phyloP scores from a whole-genome alignment of 1,284 basidiomycete genomes.

The Gymnopus androsaceus region DNA sequence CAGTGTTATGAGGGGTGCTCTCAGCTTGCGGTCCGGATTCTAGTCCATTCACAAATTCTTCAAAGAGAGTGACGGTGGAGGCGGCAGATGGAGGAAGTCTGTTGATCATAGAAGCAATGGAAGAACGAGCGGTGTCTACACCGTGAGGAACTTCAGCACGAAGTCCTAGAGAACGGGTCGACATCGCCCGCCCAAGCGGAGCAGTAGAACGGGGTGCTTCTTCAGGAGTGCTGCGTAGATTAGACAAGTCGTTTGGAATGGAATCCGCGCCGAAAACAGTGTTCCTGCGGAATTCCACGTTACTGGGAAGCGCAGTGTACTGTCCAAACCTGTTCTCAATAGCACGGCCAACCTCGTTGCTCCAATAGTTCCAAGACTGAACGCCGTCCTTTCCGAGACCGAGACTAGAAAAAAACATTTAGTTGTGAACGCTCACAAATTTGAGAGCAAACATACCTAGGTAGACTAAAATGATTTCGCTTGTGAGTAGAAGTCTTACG shows the following conservation, averaged over 20 bases:
- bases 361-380: conserved; percentile 51
- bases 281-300: conserved; percentile 46
- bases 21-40: conserved; percentile 53
- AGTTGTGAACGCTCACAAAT: background rate
- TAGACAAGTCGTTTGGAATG: conserved; percentile 34
- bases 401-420: conserved; percentile 44
- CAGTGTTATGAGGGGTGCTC: conserved; percentile 60
- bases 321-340: conserved; percentile 44
- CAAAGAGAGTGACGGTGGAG: conserved; percentile 62
- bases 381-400: conserved; percentile 64
- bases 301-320: conserved; percentile 40
- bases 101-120: conserved; percentile 42
- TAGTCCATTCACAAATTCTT: conserved; percentile 42
- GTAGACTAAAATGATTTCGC: conserved; percentile 62
- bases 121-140: conserved; percentile 52
- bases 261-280: conserved; percentile 51
- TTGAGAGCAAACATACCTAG: conserved; percentile 46
- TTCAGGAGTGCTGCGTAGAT: conserved; percentile 41
- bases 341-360: conserved; percentile 50
- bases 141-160: conserved; percentile 49
- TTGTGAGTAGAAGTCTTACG: conserved; percentile 54
- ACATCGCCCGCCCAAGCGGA: conserved; percentile 39
- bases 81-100: conserved; percentile 51
- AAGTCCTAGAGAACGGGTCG: conserved; percentile 49
- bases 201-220: conserved; percentile 33